These are phyloP conservation scores for Oryza brachyantha DNA, from an alignment of 176 grass and related monocot genomes.

Conservation along the genomic window DNA sequence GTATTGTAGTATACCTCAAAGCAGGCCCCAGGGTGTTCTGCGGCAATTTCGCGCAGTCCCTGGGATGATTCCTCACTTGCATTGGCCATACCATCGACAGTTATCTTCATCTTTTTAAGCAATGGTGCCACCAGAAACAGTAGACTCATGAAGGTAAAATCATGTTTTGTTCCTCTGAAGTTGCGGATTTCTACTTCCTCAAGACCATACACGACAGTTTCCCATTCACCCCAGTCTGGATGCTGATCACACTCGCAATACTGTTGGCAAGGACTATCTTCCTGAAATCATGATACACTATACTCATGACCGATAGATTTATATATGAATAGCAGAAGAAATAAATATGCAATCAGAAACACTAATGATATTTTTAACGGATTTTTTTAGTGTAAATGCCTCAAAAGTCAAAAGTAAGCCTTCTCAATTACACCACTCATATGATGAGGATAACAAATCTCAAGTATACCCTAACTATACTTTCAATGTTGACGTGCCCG, in stretches of 20 bases:
- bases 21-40: no score
- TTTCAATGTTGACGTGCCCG: background rate
- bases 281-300: conserved; percentile 13
- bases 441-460: background rate
- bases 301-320: background rate
- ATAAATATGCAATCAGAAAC: background rate
- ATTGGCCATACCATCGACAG: no score
- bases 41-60: no score
- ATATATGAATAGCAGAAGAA: background rate
- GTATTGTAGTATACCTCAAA: no score
- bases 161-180: no score
- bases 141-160: no score
- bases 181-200: no score
- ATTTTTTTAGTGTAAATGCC: background rate
- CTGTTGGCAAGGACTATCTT: background rate
- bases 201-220: background rate
- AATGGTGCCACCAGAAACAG: no score
- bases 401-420: background rate
- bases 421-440: background rate
- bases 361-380: background rate
- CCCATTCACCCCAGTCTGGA: conserved; percentile 9
- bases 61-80: no score
- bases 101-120: no score
- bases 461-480: background rate
- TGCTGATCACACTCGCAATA: conserved; percentile 4